Conservation (phyloP, 192 early-diverging fungal species). For the Helicostylum pulchrum region DNA sequence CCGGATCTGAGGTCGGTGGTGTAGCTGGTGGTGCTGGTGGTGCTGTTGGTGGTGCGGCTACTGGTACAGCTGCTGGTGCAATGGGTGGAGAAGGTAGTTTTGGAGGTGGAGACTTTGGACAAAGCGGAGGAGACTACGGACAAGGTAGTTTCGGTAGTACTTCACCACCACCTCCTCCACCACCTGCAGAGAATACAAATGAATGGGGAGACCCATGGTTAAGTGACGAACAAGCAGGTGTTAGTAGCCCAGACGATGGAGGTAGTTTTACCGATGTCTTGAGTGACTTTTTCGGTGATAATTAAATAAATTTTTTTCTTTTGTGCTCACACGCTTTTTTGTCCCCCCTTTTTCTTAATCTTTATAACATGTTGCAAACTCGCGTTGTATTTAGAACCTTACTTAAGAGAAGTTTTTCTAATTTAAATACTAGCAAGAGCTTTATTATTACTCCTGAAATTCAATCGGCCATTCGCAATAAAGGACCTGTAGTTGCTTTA, state of each 20-base stretch:
- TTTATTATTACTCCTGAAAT: constrained; percentile 39
- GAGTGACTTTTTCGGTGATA: constrained; percentile 16
- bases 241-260: constrained; percentile 17
- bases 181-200: constrained; percentile 17
- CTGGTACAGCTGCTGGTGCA: constrained; percentile 24
- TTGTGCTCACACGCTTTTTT: not conserved
- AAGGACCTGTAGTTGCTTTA: constrained; percentile 80
- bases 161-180: constrained; percentile 7
- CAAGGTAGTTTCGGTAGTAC: constrained; percentile 9
- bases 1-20: constrained; percentile 20
- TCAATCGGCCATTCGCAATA: constrained; percentile 51
- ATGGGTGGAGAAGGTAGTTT: constrained; percentile 10
- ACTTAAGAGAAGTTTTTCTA: constrained; percentile 10
- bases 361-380: too few relatives aligned
- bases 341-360: too few relatives aligned
- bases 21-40: constrained; percentile 25
- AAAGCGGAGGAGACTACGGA: constrained; percentile 1
- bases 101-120: not conserved
- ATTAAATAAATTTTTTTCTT: not conserved
- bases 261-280: constrained; percentile 30
- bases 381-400: too few relatives aligned
- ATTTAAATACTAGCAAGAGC: constrained; percentile 4
- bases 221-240: constrained; percentile 27
- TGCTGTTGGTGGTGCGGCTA: constrained; percentile 20
- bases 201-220: constrained; percentile 46